Evolutionary conservation across 2,329 filamentous ascomycete species (phyloP), one percentile per base, ranked within the genome.

Genomic region (Diaporthe amygdali): DNA sequence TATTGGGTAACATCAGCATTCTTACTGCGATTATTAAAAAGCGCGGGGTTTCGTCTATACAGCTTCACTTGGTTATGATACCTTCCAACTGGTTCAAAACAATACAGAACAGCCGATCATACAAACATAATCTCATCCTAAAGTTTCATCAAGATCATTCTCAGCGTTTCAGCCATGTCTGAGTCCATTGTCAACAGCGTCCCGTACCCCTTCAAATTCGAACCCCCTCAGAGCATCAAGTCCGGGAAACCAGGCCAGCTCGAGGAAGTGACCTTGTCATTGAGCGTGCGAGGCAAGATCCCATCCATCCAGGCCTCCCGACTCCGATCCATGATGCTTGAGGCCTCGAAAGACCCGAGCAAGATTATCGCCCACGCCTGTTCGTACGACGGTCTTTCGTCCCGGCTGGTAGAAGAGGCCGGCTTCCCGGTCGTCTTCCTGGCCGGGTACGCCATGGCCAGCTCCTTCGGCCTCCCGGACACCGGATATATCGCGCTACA

Each of bases 401-500:
- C 84, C 2, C 80, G 83, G 0, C 76, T 87, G 0, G 80, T 82
- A 7, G 82, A 86, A 68, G 82, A 86, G 72, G 82, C 84, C 1
- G 84, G 84, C 0, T 86, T 86, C 56, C 84, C 84, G 0, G 76
- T 85, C 59, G 72, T 85, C 12, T 86, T 86, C 68, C 76, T 86
- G 0, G 79, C 82, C 0, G 84, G 84, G 0, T 86, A 82, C 71
- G 76, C 83, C 0, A 81, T 85, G 15, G 77, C 84, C 0, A 81
- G 78, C 20, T 74, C 82, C 0, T 80, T 81, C 64, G 82, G 83
- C 1, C 76, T 86, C 0, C 84, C 84, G 0, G 84, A 86, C 72
- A 84, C 85, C 0, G 84, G 85, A 1, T 87, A 86, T 63, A 86
- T 86, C 67, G 84, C 84, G 2, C 82, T 86, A 73, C 77, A 80